phyloP scores from a whole-genome alignment of 2,329 filamentous ascomycete species.

The Nakataea oryzae region DNA sequence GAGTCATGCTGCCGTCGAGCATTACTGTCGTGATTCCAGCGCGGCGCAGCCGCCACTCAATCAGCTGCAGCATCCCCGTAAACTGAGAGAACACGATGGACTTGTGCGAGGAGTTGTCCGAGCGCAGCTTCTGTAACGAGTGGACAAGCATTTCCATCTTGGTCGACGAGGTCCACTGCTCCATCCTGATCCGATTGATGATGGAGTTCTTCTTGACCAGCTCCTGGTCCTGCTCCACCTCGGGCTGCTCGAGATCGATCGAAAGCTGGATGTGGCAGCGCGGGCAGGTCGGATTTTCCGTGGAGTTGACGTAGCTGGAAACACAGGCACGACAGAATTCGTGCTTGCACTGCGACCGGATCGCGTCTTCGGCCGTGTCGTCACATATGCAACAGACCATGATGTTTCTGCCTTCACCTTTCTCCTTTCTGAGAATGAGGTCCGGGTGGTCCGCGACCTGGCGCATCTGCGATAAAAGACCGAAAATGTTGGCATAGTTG shows the following conservation, averaged over 20 bases:
- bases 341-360: conserved; percentile 85
- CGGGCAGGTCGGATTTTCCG: conserved; percentile 72
- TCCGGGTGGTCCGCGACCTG: conserved; percentile 96
- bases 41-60: conserved; percentile 90
- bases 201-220: conserved; percentile 91
- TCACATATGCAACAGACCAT: conserved; percentile 93
- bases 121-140: conserved; percentile 83
- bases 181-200: conserved; percentile 98
- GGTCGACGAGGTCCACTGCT: conserved; percentile 95
- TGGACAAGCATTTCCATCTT: conserved; percentile 97
- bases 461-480: conserved; percentile 98
- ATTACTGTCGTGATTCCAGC: conserved; percentile 98
- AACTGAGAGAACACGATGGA: conserved; percentile 98
- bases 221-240: conserved; percentile 84
- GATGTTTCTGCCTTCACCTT: conserved; percentile 78
- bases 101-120: conserved; percentile 87
- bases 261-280: conserved; percentile 81
- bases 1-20: conserved; percentile 96
- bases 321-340: conserved; percentile 82
- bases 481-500: conserved; percentile 98
- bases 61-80: conserved; percentile 91
- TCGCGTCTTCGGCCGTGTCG: conserved; percentile 88
- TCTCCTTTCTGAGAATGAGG: conserved; percentile 80
- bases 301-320: conserved; percentile 69
- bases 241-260: conserved; percentile 90